Percentiles rank a stretch among this genome's conserved stretches.
These are phyloP conservation scores for Ambrosia hybrid DNA, from an alignment of 140 eudicot genomes.

Conservation along the genomic window DNA sequence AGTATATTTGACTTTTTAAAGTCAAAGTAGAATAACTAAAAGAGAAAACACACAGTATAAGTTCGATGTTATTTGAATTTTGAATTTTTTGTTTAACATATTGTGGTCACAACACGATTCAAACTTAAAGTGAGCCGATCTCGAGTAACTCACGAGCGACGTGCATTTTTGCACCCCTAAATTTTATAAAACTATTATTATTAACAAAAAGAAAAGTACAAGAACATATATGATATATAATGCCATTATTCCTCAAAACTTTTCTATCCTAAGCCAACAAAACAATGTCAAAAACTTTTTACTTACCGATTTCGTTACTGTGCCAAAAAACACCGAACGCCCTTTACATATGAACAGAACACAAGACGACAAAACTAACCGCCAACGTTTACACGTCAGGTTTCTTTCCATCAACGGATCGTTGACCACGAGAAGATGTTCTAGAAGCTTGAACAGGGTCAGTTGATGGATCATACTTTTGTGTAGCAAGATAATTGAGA, in stretches of 20 bases:
- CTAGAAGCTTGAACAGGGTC: slow-evolving; percentile 33
- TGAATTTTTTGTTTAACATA: too few relatives aligned
- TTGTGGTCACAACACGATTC: too few relatives aligned
- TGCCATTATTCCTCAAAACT: slow-evolving; percentile 30
- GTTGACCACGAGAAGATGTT: slow-evolving; percentile 29
- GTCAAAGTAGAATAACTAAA: too few relatives aligned
- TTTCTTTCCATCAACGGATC: slow-evolving; percentile 30
- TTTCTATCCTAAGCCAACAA: slow-evolving; percentile 29
- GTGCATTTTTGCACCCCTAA: background rate
- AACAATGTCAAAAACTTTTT: slow-evolving; percentile 29
- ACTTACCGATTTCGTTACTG: slow-evolving; percentile 22
- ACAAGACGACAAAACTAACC: slow-evolving; percentile 31
- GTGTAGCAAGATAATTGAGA: slow-evolving; percentile 63
- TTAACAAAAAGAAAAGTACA: slow-evolving; percentile 2
- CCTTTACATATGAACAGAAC: slow-evolving; percentile 31
- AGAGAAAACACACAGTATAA: too few relatives aligned
- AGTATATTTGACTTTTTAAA: too few relatives aligned
- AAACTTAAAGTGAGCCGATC: too few relatives aligned
- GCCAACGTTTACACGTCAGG: slow-evolving; percentile 24
- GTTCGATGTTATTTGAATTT: too few relatives aligned
- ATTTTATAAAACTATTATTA: background rate
- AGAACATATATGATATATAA: slow-evolving; percentile 11
- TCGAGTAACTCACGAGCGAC: too few relatives aligned
- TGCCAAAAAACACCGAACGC: slow-evolving; percentile 35
- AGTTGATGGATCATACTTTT: slow-evolving; percentile 50